These are phyloP conservation scores for Wickerhamomyces bovis DNA, from an alignment of 805 yeast species.

Conservation along the genomic window DNA sequence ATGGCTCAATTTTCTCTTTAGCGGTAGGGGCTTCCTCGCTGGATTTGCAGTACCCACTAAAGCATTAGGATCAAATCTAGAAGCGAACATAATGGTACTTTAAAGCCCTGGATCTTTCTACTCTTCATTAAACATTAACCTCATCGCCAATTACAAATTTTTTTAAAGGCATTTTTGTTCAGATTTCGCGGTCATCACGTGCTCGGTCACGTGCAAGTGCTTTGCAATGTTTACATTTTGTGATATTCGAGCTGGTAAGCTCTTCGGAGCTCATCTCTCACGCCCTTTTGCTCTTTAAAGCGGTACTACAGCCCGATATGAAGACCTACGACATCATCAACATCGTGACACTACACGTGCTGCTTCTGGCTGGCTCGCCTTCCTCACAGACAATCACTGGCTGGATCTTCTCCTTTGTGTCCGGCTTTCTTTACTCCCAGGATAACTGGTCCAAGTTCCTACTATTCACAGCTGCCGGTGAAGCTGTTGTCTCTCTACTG, in stretches of 20 bases:
- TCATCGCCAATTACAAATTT: constrained; percentile 1
- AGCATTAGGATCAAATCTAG: constrained; percentile 51
- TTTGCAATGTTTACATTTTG: too few relatives aligned
- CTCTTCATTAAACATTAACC: background rate
- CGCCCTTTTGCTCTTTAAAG: too few relatives aligned
- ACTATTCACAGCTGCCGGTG: too few relatives aligned
- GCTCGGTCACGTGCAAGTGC: too few relatives aligned
- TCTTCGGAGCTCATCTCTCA: background rate
- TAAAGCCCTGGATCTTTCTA: background rate
- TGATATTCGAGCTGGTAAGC: too few relatives aligned
- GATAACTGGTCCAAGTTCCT: too few relatives aligned
- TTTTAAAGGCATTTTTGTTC: too few relatives aligned
- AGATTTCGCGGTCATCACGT: background rate
- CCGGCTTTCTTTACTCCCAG: too few relatives aligned
- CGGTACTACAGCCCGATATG: too few relatives aligned
- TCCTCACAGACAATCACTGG: too few relatives aligned
- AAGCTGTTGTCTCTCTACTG: too few relatives aligned
- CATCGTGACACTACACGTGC: background rate
- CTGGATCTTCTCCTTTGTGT: too few relatives aligned
- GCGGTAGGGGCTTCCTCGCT: constrained; percentile 1
- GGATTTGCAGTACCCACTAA: constrained; percentile 5
- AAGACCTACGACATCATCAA: background rate
- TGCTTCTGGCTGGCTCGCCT: background rate
- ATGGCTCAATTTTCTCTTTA: constrained; percentile 20
- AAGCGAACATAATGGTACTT: constrained; percentile 45